Conservation (phyloP, 352 stramenopile genomes). For the Globisporangium carolinianum region DNA sequence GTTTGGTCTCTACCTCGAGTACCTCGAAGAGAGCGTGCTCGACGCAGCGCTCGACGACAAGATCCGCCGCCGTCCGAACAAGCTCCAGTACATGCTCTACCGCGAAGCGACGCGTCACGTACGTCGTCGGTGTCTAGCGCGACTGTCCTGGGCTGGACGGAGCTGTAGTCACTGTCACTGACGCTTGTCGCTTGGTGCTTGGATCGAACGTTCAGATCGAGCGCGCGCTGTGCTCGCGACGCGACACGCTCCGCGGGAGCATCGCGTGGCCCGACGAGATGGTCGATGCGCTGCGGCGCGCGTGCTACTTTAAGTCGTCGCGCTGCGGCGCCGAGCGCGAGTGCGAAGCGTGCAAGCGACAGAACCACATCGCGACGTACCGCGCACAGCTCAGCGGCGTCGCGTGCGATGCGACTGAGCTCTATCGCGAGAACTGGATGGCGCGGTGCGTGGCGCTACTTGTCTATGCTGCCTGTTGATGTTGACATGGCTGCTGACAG, state of each 20-base stretch:
- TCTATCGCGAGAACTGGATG: slow-evolving; percentile 72
- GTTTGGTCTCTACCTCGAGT: slow-evolving; percentile 82
- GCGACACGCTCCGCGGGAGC: slow-evolving; percentile 56
- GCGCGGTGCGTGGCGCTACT: slow-evolving; percentile 18
- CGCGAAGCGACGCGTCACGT: slow-evolving; percentile 49
- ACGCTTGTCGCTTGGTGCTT: neutral
- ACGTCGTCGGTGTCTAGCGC: slow-evolving; percentile 15
- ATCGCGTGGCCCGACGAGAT: slow-evolving; percentile 68
- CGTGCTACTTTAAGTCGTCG: slow-evolving; percentile 31
- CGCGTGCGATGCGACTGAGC: slow-evolving; percentile 46
- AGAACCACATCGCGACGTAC: slow-evolving; percentile 54
- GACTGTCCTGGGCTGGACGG: neutral
- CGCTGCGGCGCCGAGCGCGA: slow-evolving; percentile 27
- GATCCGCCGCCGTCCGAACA: slow-evolving; percentile 30
- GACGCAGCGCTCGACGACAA: slow-evolving; percentile 54
- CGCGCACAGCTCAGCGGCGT: slow-evolving; percentile 53
- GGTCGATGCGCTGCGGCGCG: slow-evolving; percentile 39
- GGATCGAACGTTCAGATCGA: slow-evolving; percentile 40
- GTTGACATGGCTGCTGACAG: neutral
- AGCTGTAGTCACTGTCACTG: neutral
- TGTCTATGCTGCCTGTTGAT: neutral
- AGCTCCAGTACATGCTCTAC: slow-evolving; percentile 41
- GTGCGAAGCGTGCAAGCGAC: slow-evolving; percentile 73
- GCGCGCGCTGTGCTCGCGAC: slow-evolving; percentile 57
- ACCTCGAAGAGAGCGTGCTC: slow-evolving; percentile 68